A percentile compares a stretch with the other conserved stretches of the same genome.
Conservation (phyloP, 1,139 yeast species). For the Hemisphaericaspora xylofermentans region DNA sequence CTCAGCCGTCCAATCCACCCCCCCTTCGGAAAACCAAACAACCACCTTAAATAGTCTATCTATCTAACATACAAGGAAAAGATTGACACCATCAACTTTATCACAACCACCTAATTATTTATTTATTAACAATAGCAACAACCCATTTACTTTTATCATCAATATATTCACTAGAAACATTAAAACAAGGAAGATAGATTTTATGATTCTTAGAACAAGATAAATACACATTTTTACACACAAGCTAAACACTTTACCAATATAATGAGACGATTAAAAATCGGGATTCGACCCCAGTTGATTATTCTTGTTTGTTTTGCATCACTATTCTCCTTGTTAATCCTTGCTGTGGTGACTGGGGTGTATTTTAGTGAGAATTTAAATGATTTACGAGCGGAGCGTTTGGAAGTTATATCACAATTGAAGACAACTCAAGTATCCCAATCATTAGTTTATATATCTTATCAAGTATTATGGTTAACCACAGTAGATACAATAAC, state of each 20-base stretch:
- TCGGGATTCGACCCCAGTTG: slow-evolving; percentile 68
- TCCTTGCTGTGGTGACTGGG: slow-evolving; percentile 78
- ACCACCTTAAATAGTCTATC: no score
- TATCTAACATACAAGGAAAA: no score
- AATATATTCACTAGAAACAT: no score
- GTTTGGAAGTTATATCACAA: slow-evolving; percentile 75
- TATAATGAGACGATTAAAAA: slow-evolving; percentile 42
- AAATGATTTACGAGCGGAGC: slow-evolving; percentile 62
- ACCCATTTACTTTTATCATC: no score
- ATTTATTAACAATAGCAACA: no score
- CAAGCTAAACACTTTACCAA: not conserved
- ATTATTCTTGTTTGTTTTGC: slow-evolving; percentile 77
- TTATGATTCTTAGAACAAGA: not conserved
- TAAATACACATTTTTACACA: not conserved
- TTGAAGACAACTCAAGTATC: slow-evolving; percentile 76
- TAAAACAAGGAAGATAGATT: not conserved
- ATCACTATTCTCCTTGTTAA: slow-evolving; percentile 70
- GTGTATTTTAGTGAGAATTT: slow-evolving; percentile 70
- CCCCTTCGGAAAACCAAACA: no score
- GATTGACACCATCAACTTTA: no score
- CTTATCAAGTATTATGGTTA: slow-evolving; percentile 72
- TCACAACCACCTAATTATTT: no score
- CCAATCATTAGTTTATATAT: slow-evolving; percentile 62
- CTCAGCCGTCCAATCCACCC: no score
- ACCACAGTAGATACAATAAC: slow-evolving; percentile 62